Conservation (phyloP, 495 filamentous ascomycete species). For the Daldinia vernicosa region DNA sequence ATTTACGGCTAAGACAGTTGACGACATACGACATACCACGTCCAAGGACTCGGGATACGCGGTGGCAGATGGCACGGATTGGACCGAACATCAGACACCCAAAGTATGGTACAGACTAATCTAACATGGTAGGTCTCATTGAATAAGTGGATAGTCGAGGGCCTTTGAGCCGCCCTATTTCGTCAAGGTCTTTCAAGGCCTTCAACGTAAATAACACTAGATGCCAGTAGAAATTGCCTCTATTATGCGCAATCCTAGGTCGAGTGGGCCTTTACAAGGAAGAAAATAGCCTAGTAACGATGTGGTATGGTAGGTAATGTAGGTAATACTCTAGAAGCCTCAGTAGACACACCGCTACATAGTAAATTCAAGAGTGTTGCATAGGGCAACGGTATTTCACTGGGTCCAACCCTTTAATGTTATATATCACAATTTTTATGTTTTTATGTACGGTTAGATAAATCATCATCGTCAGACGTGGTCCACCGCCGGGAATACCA, state of each 20-base stretch:
- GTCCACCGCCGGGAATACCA: conserved; percentile 14
- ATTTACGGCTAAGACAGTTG: conserved; percentile 7
- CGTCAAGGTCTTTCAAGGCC: background rate
- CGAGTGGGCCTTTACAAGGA: conserved; percentile 6
- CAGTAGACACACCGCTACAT: background rate
- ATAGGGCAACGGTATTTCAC: conserved; percentile 1
- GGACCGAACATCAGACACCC: background rate
- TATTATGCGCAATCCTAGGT: conserved; percentile 6
- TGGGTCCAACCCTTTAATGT: background rate
- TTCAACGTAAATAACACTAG: background rate
- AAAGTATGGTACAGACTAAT: conserved; percentile 16
- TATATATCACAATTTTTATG: background rate
- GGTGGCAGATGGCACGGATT: background rate
- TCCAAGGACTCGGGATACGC: conserved; percentile 25
- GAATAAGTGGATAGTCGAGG: conserved; percentile 5
- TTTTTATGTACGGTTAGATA: conserved; percentile 12
- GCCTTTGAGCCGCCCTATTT: background rate
- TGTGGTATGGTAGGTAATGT: background rate
- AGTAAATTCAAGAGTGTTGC: conserved; percentile 4
- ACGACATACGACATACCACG: conserved; percentile 17
- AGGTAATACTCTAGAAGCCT: background rate
- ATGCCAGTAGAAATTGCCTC: conserved; percentile 1
- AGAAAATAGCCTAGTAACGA: background rate
- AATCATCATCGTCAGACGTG: conserved; percentile 16
- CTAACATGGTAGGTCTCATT: background rate